A percentile compares a stretch with the other conserved stretches of the same genome.
Evolutionary conservation across 2,329 filamentous ascomycete species (phyloP).

Genomic region (Aspergillus brasiliensis): DNA sequence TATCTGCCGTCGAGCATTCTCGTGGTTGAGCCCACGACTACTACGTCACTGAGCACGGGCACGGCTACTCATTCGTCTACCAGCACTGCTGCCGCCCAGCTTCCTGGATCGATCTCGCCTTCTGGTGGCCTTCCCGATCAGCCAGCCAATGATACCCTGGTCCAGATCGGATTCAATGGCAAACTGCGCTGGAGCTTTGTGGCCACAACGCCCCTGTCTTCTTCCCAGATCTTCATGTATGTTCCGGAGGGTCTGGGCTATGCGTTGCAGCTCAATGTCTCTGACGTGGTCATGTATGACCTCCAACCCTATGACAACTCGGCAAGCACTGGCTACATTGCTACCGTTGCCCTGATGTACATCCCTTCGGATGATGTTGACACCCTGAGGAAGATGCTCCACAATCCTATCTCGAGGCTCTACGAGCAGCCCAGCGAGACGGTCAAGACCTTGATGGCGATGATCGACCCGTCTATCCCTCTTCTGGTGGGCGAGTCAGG

Average conservation of each 20-base stretch:
- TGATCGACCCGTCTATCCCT: conserved; percentile 83
- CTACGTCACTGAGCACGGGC: conserved; percentile 22
- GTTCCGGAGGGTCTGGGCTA: conserved; percentile 72
- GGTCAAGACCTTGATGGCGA: conserved; percentile 70
- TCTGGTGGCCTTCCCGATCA: conserved; percentile 58
- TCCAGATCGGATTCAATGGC: conserved; percentile 83
- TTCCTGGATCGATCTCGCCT: conserved; percentile 77
- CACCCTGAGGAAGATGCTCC: conserved; percentile 68
- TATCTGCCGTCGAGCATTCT: conserved; percentile 31
- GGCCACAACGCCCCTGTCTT: conserved; percentile 68
- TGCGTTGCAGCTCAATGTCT: conserved; percentile 52
- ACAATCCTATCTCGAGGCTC: conserved; percentile 69
- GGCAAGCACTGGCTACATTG: conserved; percentile 69
- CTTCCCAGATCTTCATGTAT: conserved; percentile 80
- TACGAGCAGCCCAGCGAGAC: conserved; percentile 71
- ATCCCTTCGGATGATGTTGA: conserved; percentile 72
- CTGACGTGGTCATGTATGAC: conserved; percentile 66
- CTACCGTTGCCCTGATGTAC: conserved; percentile 74
- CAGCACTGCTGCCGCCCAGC: conserved; percentile 58
- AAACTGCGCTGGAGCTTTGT: conserved; percentile 85
- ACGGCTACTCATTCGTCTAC: conserved; percentile 39
- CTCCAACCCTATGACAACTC: conserved; percentile 77
- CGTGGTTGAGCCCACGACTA: conserved; percentile 33
- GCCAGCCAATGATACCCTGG: conserved; percentile 67
- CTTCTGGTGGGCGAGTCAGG: conserved; percentile 58